Percentiles rank a stretch among this genome's conserved stretches.
These are phyloP conservation scores for Edaphochlamys debaryana DNA, from an alignment of 139 green algal species.

Conservation along the genomic window DNA sequence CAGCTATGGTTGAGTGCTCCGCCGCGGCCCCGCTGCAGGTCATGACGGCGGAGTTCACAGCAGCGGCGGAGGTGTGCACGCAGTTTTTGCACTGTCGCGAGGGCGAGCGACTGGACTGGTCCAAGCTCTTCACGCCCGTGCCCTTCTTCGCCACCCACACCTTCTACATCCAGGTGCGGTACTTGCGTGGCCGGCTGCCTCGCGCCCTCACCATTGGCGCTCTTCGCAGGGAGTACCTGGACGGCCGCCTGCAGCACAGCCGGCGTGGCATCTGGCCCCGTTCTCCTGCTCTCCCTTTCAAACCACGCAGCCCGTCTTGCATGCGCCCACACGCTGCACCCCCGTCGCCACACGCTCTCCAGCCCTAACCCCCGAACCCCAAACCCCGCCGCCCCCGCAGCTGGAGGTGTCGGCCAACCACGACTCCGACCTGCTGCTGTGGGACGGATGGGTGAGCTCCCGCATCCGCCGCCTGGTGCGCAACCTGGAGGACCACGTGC, in stretches of 20 bases:
- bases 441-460: conserved; percentile 91
- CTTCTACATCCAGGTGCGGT: conserved; percentile 81
- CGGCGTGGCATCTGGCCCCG: too few species aligned
- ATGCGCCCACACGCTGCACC: too few species aligned
- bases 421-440: conserved; percentile 80
- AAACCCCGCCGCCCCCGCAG: conserved; percentile 41
- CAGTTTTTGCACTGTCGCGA: conserved; percentile 27
- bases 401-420: conserved; percentile 81
- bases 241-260: too few species aligned
- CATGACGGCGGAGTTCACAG: conserved; percentile 72
- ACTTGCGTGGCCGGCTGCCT: too few species aligned
- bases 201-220: too few species aligned
- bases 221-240: too few species aligned
- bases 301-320: too few species aligned
- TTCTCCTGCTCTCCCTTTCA: too few species aligned
- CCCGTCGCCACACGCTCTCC: too few species aligned
- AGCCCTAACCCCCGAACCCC: too few species aligned
- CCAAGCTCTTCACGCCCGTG: conserved; percentile 68
- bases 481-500: conserved; percentile 71
- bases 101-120: conserved; percentile 62
- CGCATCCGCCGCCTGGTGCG: conserved; percentile 82
- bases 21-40: conserved; percentile 39
- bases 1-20: too few species aligned
- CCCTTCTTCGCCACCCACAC: conserved; percentile 84
- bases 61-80: conserved; percentile 68